Base-by-base conservation (phyloP, 164 flowering plant genomes). In the Berberis vulgaris region DNA sequence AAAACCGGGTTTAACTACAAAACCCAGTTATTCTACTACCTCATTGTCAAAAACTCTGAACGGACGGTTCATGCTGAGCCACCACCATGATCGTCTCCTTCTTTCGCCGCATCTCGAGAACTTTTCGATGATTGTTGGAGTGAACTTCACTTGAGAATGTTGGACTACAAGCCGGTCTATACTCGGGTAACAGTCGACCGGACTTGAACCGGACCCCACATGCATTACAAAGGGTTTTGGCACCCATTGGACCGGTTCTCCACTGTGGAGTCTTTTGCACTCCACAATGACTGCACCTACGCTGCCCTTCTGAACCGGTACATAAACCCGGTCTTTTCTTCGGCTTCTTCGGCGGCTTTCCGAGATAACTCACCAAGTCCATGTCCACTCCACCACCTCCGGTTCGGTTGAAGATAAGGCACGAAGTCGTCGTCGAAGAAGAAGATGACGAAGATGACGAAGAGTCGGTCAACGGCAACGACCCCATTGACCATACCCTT, bases 201-300 rank as follows among this genome's bases (percentile, higher is more conserved):
- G 97, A 91, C 64, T 91, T 91, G 73, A 38, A 91, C 47, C 97
- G 85, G 49, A 91, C 97, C 42, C 97, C 97, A 61, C 97, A 91
- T 9, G 97, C 97, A 65, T 91, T 91, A 65, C 97, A 91, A 1
- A 91, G 79, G 2, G 97, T 88, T 65, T 91, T 91, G 6, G 97
- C 74, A 3, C 97, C 97, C 5, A 74, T 61, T 7, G 97, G 97
- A 50, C 97, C 97, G 75, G 89, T 73, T 70, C 97, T 75, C 97
- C 97, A 91, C 68, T 91, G 97, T 0, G 97, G 97, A 7, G 97
- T 91, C 71, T 85, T 86, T 67, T 85, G 86, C 10, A 84, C 88
- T 41, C 73, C 84, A 61, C 97, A 91, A 45, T 91, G 97, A 50
- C 81, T 88, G 65, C 97, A 91, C 71, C 85, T 71, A 3, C 88